Conservation (phyloP, 345 rosid genomes). For the Gossypium herbaceum region DNA sequence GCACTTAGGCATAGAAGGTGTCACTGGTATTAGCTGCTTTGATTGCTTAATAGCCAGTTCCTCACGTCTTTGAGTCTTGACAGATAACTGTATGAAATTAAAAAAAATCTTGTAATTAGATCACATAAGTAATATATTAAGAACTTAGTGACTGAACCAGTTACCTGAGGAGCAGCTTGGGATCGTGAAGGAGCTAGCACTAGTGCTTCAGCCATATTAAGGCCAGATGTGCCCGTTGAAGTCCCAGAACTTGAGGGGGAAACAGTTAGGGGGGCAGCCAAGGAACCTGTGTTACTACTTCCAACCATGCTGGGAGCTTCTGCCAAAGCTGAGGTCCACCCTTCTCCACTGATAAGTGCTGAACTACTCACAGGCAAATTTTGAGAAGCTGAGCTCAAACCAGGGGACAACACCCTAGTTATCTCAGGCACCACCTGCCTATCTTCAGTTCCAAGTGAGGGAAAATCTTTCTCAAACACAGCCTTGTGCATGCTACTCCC, state of each 20-base stretch:
- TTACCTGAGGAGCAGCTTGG: conserved; percentile 63
- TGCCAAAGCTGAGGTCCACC: conserved; percentile 84
- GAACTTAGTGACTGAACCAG: not conserved
- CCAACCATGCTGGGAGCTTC: conserved; percentile 62
- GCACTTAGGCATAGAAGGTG: conserved; percentile 61
- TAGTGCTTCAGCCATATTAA: conserved; percentile 91
- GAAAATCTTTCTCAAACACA: conserved; percentile 78
- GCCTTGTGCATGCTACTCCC: conserved; percentile 43
- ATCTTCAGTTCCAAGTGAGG: conserved; percentile 73
- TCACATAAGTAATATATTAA: not conserved
- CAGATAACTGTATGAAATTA: conserved; percentile 45
- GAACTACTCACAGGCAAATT: conserved; percentile 62
- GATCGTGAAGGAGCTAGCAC: conserved; percentile 67
- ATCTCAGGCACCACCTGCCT: conserved; percentile 50
- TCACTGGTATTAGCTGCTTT: conserved; percentile 79
- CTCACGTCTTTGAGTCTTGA: conserved; percentile 68
- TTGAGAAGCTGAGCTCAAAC: conserved; percentile 58
- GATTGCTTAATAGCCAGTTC: conserved; percentile 82
- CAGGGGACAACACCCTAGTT: conserved; percentile 74
- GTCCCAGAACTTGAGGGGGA: conserved; percentile 31
- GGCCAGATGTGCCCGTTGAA: conserved; percentile 35
- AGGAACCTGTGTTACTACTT: conserved; percentile 39
- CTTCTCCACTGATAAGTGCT: conserved; percentile 63
- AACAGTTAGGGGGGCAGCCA: conserved; percentile 37
- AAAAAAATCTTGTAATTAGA: conserved; percentile 8